Percentiles rank a stretch among this genome's conserved stretches.
phyloP scores from a whole-genome alignment of 2,329 filamentous ascomycete genomes.

The Aspergillus udagawae region DNA sequence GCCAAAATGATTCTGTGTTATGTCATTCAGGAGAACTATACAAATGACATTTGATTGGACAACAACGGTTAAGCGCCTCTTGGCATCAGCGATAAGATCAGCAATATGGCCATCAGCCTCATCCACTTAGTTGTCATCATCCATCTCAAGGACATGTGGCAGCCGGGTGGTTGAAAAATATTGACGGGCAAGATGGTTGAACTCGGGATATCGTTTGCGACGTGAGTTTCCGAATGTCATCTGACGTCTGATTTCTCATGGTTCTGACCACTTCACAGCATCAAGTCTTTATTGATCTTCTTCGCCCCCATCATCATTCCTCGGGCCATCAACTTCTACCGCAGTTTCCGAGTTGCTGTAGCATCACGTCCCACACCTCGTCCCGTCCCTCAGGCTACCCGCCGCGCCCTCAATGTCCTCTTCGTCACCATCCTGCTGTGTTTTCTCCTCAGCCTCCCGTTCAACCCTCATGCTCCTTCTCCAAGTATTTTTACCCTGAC shows the following conservation, averaged over 20 bases:
- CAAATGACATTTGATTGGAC: not conserved
- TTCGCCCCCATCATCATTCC: conserved; percentile 41
- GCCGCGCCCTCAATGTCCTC: conserved; percentile 46
- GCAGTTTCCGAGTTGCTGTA: conserved; percentile 30
- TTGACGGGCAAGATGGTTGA: conserved; percentile 22
- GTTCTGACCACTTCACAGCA: conserved; percentile 21
- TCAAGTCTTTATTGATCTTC: conserved; percentile 42
- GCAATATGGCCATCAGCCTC: not conserved
- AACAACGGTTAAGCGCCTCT: conserved; percentile 2
- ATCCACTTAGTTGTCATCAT: not conserved
- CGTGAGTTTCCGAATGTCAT: conserved; percentile 20
- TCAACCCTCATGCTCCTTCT: conserved; percentile 51
- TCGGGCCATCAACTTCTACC: conserved; percentile 36
- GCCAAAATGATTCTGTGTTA: not conserved
- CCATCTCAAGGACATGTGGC: not conserved
- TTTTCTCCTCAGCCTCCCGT: conserved; percentile 63
- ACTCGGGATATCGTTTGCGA: conserved; percentile 27
- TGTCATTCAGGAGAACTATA: not conserved
- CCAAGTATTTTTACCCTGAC: conserved; percentile 74
- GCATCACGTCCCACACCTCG: conserved; percentile 35
- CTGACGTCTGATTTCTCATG: not conserved
- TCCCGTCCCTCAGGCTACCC: conserved; percentile 31
- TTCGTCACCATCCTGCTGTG: conserved; percentile 51
- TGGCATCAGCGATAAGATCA: conserved; percentile 15
- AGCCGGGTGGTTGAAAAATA: not conserved